These are phyloP conservation scores for Rehmannia glutinosa DNA, from an alignment of 257 asterid species.

Conservation along the genomic window DNA sequence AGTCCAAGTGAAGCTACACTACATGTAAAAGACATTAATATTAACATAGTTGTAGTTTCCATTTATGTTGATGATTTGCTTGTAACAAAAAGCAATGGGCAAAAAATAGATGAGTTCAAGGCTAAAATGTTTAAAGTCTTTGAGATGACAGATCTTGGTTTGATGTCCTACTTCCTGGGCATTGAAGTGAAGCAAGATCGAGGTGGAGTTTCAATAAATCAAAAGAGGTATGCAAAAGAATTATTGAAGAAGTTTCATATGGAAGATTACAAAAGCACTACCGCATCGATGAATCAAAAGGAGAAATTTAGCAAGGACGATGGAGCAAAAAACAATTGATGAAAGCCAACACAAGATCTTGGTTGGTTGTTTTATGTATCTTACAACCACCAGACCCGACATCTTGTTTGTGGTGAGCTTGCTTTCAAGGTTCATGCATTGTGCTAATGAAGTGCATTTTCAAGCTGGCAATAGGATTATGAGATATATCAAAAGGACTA, in stretches of 20 bases:
- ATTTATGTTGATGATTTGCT: constrained; percentile 16
- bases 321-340: not conserved
- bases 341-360: not conserved
- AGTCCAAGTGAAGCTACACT: not conserved
- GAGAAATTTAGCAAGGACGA: not conserved
- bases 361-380: constrained; percentile 8
- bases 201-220: not conserved
- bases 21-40: not conserved
- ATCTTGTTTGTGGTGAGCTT: not conserved
- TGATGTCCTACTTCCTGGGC: not conserved
- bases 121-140: not conserved
- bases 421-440: not conserved
- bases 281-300: constrained; percentile 1
- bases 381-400: constrained; percentile 11
- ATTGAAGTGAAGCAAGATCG: not conserved
- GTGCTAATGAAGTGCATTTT: not conserved
- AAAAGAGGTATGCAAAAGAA: not conserved
- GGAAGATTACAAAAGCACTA: not conserved
- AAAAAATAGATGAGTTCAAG: not conserved
- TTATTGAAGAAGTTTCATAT: constrained; percentile 4
- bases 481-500: not conserved
- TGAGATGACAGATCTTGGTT: not conserved
- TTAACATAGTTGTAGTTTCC: not conserved
- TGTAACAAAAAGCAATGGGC: not conserved
- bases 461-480: not conserved